Conservation (phyloP, 75 land plant genomes). For the Chamaecyparis obtusa region DNA sequence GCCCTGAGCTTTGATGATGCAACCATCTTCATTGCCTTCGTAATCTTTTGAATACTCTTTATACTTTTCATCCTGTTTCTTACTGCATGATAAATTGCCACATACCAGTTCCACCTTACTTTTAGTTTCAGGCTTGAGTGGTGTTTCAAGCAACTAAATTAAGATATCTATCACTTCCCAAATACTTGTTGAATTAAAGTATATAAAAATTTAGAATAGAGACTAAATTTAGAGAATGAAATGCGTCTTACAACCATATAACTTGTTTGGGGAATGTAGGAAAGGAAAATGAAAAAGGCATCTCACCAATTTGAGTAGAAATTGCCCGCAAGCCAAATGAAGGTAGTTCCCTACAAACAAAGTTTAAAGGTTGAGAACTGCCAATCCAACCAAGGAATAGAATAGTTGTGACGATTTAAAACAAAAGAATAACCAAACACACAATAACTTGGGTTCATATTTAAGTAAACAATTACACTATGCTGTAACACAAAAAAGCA, state of each 20-base stretch:
- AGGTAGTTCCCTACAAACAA: conserved; percentile 32
- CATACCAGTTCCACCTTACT: background rate
- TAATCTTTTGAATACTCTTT: conserved; percentile 97
- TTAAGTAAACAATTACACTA: background rate
- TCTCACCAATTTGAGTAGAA: conserved; percentile 77
- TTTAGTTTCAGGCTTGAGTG: background rate
- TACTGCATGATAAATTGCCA: conserved; percentile 41
- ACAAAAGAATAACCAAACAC: background rate
- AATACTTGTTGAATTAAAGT: background rate
- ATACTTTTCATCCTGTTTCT: conserved; percentile 96
- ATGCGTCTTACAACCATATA: background rate
- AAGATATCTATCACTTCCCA: background rate
- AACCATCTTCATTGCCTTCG: conserved; percentile 99
- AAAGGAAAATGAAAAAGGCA: background rate
- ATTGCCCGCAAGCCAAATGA: conserved; percentile 55
- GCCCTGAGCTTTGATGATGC: conserved; percentile 95
- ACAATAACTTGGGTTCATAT: background rate
- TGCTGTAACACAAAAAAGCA: background rate
- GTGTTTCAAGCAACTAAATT: background rate
- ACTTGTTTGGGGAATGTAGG: background rate
- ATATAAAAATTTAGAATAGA: no score
- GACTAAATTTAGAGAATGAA: background rate
- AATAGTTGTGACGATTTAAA: background rate
- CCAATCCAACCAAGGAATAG: background rate
- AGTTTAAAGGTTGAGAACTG: background rate